These are phyloP conservation scores for Auricularia cornea DNA, from an alignment of 768 basidiomycete genomes.

Conservation along the genomic window DNA sequence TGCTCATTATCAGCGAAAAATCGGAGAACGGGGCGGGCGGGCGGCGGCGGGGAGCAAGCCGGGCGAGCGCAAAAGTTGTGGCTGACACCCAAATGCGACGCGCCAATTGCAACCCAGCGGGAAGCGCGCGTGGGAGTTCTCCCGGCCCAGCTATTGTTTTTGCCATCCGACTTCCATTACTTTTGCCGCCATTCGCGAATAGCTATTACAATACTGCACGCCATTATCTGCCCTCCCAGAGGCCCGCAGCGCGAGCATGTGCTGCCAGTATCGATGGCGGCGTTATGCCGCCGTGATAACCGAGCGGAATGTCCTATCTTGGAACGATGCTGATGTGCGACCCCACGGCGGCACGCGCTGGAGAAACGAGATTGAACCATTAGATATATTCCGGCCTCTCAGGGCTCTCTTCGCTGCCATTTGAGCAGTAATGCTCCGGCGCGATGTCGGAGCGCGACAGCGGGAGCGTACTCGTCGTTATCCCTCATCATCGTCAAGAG, in stretches of 20 bases:
- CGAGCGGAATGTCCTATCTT: no score
- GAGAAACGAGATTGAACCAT: no score
- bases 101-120: background rate
- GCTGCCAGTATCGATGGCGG: background rate
- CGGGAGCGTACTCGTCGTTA: background rate
- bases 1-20: background rate
- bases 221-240: background rate
- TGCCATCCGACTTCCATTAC: no score
- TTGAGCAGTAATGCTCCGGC: background rate
- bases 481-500: background rate
- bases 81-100: background rate
- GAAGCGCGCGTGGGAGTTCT: background rate
- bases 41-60: background rate
- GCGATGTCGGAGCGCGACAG: background rate
- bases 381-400: background rate
- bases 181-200: no score
- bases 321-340: no score
- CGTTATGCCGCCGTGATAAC: background rate
- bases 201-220: no score
- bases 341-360: no score
- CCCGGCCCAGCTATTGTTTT: background rate
- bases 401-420: background rate
- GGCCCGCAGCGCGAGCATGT: background rate
- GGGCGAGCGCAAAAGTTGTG: background rate
- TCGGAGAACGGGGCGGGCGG: background rate